A percentile compares a stretch with the other conserved stretches of the same genome.
Conservation (phyloP, 805 yeast genomes). For the Saturnispora sekii region DNA sequence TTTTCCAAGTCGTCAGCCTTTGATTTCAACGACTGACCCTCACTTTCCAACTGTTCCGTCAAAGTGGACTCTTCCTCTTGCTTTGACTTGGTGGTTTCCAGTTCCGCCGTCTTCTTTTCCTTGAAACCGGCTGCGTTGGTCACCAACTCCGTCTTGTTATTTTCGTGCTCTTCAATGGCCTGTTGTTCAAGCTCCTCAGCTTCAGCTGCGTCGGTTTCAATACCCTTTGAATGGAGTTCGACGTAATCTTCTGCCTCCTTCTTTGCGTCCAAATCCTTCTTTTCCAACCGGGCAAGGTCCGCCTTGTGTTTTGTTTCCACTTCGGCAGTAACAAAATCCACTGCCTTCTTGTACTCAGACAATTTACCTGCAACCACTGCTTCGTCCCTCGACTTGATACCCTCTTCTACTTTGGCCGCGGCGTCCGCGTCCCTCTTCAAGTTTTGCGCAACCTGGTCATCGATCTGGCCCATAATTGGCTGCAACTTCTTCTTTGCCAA, state of each 20-base stretch:
- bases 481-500: constrained; percentile 47
- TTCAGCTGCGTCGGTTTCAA: constrained; percentile 36
- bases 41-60: constrained; percentile 29
- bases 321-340: constrained; percentile 33
- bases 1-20: constrained; percentile 31
- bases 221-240: constrained; percentile 32
- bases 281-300: constrained; percentile 18
- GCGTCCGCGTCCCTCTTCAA: constrained; percentile 24
- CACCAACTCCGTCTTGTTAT: constrained; percentile 33
- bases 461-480: constrained; percentile 42
- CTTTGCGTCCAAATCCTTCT: constrained; percentile 22
- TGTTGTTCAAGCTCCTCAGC: constrained; percentile 36
- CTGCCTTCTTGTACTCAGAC: constrained; percentile 28
- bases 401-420: constrained; percentile 19
- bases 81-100: constrained; percentile 23
- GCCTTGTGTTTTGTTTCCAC: constrained; percentile 18
- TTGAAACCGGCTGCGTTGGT: constrained; percentile 37
- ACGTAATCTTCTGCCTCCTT: constrained; percentile 31
- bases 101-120: constrained; percentile 23
- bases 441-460: constrained; percentile 37
- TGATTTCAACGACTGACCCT: constrained; percentile 30
- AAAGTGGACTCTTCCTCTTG: constrained; percentile 24
- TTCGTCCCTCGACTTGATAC: constrained; percentile 25
- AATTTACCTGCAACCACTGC: constrained; percentile 28
- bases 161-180: constrained; percentile 37